These are phyloP conservation scores for Cryptococcus hybrid DNA, from an alignment of 1,284 basidiomycete species.

Conservation along the genomic window DNA sequence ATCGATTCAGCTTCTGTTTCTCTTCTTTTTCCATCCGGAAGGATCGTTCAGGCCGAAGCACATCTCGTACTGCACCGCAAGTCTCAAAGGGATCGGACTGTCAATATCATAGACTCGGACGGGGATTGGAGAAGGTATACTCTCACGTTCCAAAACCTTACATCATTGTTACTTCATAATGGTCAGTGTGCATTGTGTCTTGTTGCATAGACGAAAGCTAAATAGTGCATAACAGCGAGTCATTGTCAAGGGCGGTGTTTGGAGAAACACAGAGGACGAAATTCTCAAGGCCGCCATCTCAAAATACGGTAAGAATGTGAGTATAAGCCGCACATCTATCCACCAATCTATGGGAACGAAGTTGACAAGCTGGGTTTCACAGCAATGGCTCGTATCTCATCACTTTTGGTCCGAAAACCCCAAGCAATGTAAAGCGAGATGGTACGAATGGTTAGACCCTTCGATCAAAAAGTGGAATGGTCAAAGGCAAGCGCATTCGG, in stretches of 20 bases:
- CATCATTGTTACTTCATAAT: not conserved
- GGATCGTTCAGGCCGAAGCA: too few species aligned
- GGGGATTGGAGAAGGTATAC: too few species aligned
- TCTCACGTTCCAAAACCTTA: too few species aligned
- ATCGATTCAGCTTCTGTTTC: too few species aligned
- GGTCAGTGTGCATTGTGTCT: not conserved
- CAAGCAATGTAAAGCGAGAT: slow-evolving; percentile 97
- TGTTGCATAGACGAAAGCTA: too few species aligned
- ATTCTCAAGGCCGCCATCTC: slow-evolving; percentile 96
- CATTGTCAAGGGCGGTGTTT: slow-evolving; percentile 86
- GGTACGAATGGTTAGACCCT: slow-evolving; percentile 99
- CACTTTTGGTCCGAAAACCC: slow-evolving; percentile 94
- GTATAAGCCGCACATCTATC: slow-evolving; percentile 20
- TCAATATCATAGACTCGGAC: not conserved
- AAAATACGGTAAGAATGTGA: slow-evolving; percentile 92
- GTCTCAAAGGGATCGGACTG: too few species aligned
- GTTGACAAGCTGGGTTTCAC: not conserved
- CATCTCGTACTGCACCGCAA: too few species aligned
- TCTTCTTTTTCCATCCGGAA: too few species aligned
- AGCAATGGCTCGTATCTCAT: slow-evolving; percentile 90
- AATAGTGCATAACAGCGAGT: slow-evolving; percentile 54
- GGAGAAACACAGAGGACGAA: slow-evolving; percentile 71
- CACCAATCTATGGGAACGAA: not conserved
- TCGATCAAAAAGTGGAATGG: slow-evolving; percentile 99
- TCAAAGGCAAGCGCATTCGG: slow-evolving; percentile 65